phyloP scores from a whole-genome alignment of 2,329 filamentous ascomycete species.

The Teratosphaeria gauchensis region DNA sequence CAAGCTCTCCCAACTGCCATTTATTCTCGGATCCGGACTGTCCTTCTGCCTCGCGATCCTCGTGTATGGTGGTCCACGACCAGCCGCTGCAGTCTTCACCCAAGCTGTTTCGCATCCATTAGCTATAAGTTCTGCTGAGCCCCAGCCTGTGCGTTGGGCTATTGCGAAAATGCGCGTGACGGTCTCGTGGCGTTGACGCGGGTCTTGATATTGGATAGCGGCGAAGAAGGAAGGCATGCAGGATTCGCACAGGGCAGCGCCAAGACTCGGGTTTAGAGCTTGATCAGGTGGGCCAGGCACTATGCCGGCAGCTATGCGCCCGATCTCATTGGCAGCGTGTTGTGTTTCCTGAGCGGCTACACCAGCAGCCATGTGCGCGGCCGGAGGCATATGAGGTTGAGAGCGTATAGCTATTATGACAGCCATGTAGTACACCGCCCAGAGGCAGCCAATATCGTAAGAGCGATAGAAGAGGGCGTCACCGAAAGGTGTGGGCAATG shows the following conservation, averaged over 20 bases:
- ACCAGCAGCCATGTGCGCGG: constrained; percentile 77
- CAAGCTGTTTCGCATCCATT: constrained; percentile 77
- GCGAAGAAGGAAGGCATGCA: constrained; percentile 80
- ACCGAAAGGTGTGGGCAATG: constrained; percentile 66
- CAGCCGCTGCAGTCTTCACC: constrained; percentile 63
- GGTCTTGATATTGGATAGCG: constrained; percentile 65
- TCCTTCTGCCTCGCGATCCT: constrained; percentile 25
- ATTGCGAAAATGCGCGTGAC: constrained; percentile 66
- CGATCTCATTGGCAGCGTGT: constrained; percentile 62
- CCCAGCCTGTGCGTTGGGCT: constrained; percentile 75
- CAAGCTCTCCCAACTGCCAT: constrained; percentile 21
- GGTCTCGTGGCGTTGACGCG: constrained; percentile 66
- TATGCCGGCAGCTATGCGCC: constrained; percentile 67
- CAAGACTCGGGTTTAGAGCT: constrained; percentile 66
- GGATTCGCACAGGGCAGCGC: constrained; percentile 72
- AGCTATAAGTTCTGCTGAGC: constrained; percentile 71
- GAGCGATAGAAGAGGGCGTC: constrained; percentile 71
- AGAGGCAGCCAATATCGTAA: constrained; percentile 77
- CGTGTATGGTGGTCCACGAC: constrained; percentile 65
- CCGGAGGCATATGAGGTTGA: constrained; percentile 84
- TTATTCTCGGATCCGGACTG: constrained; percentile 23
- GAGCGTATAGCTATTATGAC: constrained; percentile 72
- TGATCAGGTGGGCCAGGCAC: constrained; percentile 38
- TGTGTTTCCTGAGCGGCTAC: constrained; percentile 65
- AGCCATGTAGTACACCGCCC: constrained; percentile 79